Evolutionary conservation across 139 green algal genomes (phyloP).

Genomic region (Picochlorum sp.): DNA sequence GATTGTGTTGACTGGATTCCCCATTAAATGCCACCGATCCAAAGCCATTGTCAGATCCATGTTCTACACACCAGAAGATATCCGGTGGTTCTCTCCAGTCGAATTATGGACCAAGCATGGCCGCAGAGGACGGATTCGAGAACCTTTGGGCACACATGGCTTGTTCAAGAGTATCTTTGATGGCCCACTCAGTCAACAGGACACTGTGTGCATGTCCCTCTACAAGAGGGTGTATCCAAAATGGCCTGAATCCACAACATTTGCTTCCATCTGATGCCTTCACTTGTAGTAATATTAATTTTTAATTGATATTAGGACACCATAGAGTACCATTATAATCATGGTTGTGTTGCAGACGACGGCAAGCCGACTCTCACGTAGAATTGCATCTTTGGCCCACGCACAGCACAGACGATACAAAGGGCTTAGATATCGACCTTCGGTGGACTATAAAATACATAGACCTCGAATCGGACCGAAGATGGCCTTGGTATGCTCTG

Average conservation of each 20-base stretch:
- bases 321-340: no score
- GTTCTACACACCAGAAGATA: slow-evolving; percentile 90
- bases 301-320: no score
- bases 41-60: slow-evolving; percentile 88
- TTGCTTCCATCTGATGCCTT: slow-evolving; percentile 9
- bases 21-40: slow-evolving; percentile 76
- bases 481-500: no score
- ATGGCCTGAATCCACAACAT: slow-evolving; percentile 60
- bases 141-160: slow-evolving; percentile 92
- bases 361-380: no score
- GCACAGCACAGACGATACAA: no score
- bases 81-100: slow-evolving; percentile 86
- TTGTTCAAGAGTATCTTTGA: slow-evolving; percentile 94
- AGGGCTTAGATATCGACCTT: no score
- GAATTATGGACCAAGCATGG: slow-evolving; percentile 92
- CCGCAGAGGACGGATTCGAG: slow-evolving; percentile 79
- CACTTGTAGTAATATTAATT: no score
- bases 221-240: slow-evolving; percentile 93
- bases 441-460: no score
- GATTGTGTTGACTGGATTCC: slow-evolving; percentile 76
- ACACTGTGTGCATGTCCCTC: slow-evolving; percentile 88
- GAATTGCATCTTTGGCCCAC: no score
- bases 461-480: no score
- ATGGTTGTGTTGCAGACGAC: no score
- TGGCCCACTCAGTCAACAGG: slow-evolving; percentile 74